Conservation (phyloP, 768 basidiomycete genomes). For the Antrodiella citrinella region DNA sequence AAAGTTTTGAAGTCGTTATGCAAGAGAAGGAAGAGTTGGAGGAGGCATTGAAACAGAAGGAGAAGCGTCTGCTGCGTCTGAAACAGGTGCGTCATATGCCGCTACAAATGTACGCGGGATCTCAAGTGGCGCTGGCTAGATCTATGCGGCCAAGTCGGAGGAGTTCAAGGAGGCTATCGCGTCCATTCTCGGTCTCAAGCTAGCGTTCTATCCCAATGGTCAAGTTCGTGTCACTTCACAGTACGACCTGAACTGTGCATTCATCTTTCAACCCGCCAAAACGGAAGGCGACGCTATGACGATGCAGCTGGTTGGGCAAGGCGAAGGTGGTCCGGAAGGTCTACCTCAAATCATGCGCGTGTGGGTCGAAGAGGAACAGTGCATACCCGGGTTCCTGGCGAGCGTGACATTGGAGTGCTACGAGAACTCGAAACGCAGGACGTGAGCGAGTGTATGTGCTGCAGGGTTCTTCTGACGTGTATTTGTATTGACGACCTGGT, state of each 20-base stretch:
- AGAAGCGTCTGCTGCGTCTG: conserved; percentile 70
- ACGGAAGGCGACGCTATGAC: conserved; percentile 29
- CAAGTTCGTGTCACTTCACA: conserved; percentile 86
- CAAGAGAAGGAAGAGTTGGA: conserved; percentile 65
- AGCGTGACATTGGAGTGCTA: conserved; percentile 85
- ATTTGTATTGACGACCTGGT: neutral
- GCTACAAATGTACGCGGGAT: neutral
- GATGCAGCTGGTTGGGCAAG: conserved; percentile 70
- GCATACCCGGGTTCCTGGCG: conserved; percentile 84
- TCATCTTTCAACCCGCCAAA: conserved; percentile 70
- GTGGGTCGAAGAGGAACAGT: conserved; percentile 82
- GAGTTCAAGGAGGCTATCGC: conserved; percentile 91
- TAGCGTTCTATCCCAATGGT: conserved; percentile 87
- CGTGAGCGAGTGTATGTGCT: neutral
- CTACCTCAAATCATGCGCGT: conserved; percentile 69
- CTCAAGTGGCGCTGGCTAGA: conserved; percentile 30
- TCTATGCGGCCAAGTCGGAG: conserved; percentile 76
- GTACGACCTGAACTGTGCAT: conserved; percentile 80
- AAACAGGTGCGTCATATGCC: conserved; percentile 48
- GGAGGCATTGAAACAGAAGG: conserved; percentile 61
- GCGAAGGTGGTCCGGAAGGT: conserved; percentile 69
- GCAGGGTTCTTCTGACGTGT: neutral
- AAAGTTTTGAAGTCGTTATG: conserved; percentile 68
- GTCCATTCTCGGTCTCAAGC: conserved; percentile 83
- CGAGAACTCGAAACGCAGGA: conserved; percentile 38